These are phyloP conservation scores for Nicotiana tomentosiformis DNA, from an alignment of 257 asterid species.

Conservation along the genomic window DNA sequence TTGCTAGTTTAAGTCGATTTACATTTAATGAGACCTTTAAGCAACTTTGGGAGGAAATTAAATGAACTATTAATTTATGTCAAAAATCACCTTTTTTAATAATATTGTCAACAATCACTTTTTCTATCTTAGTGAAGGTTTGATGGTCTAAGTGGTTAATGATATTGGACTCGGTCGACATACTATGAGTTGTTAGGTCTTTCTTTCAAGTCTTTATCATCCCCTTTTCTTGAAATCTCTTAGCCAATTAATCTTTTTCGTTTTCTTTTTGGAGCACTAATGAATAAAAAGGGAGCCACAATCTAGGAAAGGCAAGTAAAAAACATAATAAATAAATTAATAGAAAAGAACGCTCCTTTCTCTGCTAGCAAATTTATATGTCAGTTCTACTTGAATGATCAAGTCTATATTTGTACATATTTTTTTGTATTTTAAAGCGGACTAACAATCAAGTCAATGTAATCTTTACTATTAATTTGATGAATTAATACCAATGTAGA, in stretches of 20 bases:
- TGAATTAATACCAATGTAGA: not conserved
- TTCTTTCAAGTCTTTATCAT: not conserved
- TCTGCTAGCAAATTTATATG: not conserved
- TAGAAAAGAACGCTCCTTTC: not conserved
- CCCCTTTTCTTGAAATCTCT: not conserved
- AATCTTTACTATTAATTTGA: not conserved
- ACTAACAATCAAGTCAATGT: not conserved
- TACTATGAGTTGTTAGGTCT: not conserved
- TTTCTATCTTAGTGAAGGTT: not conserved
- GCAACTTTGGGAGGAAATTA: not conserved
- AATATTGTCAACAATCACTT: not conserved
- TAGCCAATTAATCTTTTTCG: not conserved
- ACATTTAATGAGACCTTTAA: not conserved
- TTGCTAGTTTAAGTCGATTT: not conserved
- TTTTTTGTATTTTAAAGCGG: not conserved
- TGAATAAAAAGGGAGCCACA: not conserved
- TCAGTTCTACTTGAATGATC: not conserved
- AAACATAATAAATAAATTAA: not conserved
- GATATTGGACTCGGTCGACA: not conserved
- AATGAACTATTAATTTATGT: not conserved
- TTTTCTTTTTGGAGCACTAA: not conserved
- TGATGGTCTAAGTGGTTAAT: not conserved
- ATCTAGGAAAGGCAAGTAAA: not conserved
- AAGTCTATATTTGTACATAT: not conserved
- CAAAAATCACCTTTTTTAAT: not conserved